A percentile compares a stretch with the other conserved stretches of the same genome.
Conservation (phyloP, 2,329 filamentous ascomycete genomes). For the Polychaeton citri region DNA sequence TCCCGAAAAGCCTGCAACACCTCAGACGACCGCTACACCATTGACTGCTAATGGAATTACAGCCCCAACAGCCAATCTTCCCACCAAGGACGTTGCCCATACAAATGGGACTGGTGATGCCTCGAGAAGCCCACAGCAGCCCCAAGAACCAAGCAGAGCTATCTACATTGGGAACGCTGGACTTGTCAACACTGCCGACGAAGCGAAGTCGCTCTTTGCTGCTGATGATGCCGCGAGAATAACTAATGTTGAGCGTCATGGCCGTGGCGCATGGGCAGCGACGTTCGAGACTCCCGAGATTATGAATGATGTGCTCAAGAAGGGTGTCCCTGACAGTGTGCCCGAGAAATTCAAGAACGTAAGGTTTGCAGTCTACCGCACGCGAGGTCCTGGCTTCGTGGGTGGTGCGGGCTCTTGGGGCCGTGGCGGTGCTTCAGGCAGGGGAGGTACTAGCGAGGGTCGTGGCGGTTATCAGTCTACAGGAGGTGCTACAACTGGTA, state of each 20-base stretch:
- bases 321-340: slow-evolving; percentile 53
- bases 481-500: slow-evolving; percentile 28
- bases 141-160: slow-evolving; percentile 32
- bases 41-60: slow-evolving; percentile 13
- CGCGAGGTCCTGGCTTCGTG: slow-evolving; percentile 39
- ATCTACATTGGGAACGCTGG: slow-evolving; percentile 48
- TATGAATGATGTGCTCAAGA: slow-evolving; percentile 64
- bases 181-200: slow-evolving; percentile 61
- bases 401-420: slow-evolving; percentile 47
- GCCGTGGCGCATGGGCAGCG: slow-evolving; percentile 69
- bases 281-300: slow-evolving; percentile 71
- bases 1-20: slow-evolving; percentile 36
- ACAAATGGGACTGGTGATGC: slow-evolving; percentile 37
- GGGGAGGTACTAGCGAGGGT: slow-evolving; percentile 41
- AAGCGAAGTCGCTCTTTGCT: slow-evolving; percentile 66
- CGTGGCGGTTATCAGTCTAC: slow-evolving; percentile 20
- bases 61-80: slow-evolving; percentile 15
- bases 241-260: slow-evolving; percentile 53
- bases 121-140: slow-evolving; percentile 19
- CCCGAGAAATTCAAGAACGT: slow-evolving; percentile 50
- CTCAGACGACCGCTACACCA: slow-evolving; percentile 26
- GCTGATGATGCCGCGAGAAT: slow-evolving; percentile 78
- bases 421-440: slow-evolving; percentile 43
- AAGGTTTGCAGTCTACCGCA: slow-evolving; percentile 44
- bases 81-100: slow-evolving; percentile 18